Evolutionary conservation across 2,329 filamentous ascomycete species (phyloP).

Genomic region (Epichloe coenophiala): DNA sequence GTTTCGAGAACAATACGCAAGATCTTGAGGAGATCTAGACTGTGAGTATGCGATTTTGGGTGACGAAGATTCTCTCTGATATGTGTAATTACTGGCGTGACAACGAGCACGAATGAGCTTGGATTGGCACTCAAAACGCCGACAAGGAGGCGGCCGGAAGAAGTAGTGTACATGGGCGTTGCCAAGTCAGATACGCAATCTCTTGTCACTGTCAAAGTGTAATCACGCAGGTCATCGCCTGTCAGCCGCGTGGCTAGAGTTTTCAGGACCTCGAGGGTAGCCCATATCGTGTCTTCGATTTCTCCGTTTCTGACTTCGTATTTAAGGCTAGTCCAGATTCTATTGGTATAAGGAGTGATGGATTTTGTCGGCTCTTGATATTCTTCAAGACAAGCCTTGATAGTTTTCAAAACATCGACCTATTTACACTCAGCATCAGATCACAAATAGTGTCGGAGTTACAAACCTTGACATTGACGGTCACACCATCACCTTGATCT

Average conservation of each 20-base stretch:
- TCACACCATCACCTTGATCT: slow-evolving; percentile 45
- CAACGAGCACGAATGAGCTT: slow-evolving; percentile 33
- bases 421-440: slow-evolving; percentile 12
- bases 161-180: slow-evolving; percentile 37
- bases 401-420: slow-evolving; percentile 42
- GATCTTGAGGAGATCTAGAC: slow-evolving; percentile 36
- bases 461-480: slow-evolving; percentile 41
- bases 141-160: slow-evolving; percentile 38
- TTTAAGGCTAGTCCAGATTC: slow-evolving; percentile 47
- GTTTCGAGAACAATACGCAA: slow-evolving; percentile 37
- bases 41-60: slow-evolving; percentile 35
- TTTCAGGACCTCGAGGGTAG: slow-evolving; percentile 40
- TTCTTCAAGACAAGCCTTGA: slow-evolving; percentile 36
- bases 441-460: neutral
- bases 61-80: slow-evolving; percentile 37
- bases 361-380: slow-evolving; percentile 34
- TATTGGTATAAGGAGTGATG: slow-evolving; percentile 33
- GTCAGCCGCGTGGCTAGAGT: slow-evolving; percentile 33
- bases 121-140: slow-evolving; percentile 35
- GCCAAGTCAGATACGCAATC: slow-evolving; percentile 41
- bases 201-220: slow-evolving; percentile 33
- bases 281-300: slow-evolving; percentile 41
- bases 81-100: slow-evolving; percentile 32
- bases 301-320: slow-evolving; percentile 51
- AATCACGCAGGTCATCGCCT: slow-evolving; percentile 29